Evolutionary conservation across 176 grass and related monocot genomes (phyloP), one percentile per base, ranked within the genome.

Genomic region (Oryza coarctata): DNA sequence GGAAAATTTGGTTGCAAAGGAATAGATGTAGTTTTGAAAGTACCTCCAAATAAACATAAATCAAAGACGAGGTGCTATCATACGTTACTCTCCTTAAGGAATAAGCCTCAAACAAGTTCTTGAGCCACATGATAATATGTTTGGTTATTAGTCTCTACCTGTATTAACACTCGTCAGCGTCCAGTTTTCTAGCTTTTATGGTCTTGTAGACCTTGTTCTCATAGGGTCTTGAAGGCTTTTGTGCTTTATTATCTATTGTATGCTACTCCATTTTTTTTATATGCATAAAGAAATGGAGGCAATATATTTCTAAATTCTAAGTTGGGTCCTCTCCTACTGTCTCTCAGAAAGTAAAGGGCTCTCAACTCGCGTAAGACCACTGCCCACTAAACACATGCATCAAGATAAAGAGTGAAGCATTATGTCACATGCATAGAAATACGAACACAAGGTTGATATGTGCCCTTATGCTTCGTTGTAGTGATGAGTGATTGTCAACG

Each of bases 361-460:
- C 49, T 20, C 22, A 25, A 8, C 22, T 60, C 55, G 9, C 55
- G 11, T 10, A 23, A 60, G 20, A 58, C 6, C 38, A 7, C 63
- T 5, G 18, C 18, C 80, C 27, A 73, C 39, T 55, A 26, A 72
- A 64, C 2, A 87, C 68, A 70, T 76, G 50, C 64, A 70, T 6
- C 44, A 62, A 80, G 7, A 8, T 41, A 80, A 79, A 86, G 0
- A 12, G 33, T 79, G 23, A 10, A 62, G 14, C 15, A 12, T 74
- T 64, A 11, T 67, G 27, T 65, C 58, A n/a, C n/a, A n/a, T n/a
- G n/a, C n/a, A n/a, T n/a, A n/a, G n/a, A n/a, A n/a, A n/a, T n/a
- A n/a, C n/a, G n/a, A n/a, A n/a, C n/a, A n/a, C n/a, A n/a, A n/a
- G n/a, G n/a, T n/a, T n/a, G n/a, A n/a, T n/a, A n/a, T n/a, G n/a